These are phyloP conservation scores for Phytophthora europaea DNA, from an alignment of 352 stramenopile genomes.

Conservation along the genomic window DNA sequence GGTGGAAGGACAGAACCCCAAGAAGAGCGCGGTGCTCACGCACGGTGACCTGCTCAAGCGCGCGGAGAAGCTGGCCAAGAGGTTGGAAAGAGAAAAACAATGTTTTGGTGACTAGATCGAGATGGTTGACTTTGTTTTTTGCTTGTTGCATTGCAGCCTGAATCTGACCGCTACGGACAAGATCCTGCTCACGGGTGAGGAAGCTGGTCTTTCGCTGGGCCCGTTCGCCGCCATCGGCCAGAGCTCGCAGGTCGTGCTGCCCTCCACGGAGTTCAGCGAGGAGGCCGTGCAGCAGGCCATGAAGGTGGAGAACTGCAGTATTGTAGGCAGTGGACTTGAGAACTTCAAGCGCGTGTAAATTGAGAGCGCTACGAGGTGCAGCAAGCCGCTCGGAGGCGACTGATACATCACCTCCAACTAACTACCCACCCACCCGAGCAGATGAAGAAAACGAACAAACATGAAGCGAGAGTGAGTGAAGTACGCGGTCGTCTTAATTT, in stretches of 20 bases:
- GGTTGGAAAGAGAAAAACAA: slow-evolving; percentile 41
- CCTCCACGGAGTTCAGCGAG: slow-evolving; percentile 72
- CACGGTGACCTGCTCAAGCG: slow-evolving; percentile 87
- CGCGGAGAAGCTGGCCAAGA: slow-evolving; percentile 73
- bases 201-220: slow-evolving; percentile 71
- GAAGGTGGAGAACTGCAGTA: slow-evolving; percentile 81
- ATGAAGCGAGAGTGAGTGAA: slow-evolving; percentile 45
- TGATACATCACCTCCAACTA: slow-evolving; percentile 30
- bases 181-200: slow-evolving; percentile 80
- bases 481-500: slow-evolving; percentile 22
- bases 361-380: slow-evolving; percentile 16
- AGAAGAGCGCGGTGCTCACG: slow-evolving; percentile 82
- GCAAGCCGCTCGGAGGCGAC: slow-evolving; percentile 3
- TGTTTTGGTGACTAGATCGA: not conserved
- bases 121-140: not conserved
- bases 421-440: slow-evolving; percentile 25
- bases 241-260: slow-evolving; percentile 84
- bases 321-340: slow-evolving; percentile 77
- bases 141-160: slow-evolving; percentile 47
- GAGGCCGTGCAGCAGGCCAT: slow-evolving; percentile 80
- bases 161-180: slow-evolving; percentile 84
- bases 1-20: slow-evolving; percentile 78
- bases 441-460: slow-evolving; percentile 40
- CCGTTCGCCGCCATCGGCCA: slow-evolving; percentile 79
- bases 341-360: slow-evolving; percentile 89